Evolutionary conservation across 345 rosid species (phyloP).

Genomic region (Camelina hispida): DNA sequence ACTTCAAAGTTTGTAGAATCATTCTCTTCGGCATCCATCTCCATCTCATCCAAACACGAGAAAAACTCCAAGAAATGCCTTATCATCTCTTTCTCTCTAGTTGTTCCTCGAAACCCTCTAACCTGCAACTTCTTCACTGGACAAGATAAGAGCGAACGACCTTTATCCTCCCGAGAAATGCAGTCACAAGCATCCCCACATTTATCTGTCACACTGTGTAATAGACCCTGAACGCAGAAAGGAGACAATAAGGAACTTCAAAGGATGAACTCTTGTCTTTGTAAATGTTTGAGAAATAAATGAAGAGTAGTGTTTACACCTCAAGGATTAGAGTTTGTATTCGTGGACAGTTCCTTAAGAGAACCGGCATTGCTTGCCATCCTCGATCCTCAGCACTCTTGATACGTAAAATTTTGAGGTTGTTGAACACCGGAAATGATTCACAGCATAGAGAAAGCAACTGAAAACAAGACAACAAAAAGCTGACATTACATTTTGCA

Average conservation of each 20-base stretch:
- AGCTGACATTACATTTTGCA: not conserved
- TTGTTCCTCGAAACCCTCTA: not conserved
- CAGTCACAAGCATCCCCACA: too few species aligned
- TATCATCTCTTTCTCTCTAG: too few species aligned
- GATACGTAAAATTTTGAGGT: too few species aligned
- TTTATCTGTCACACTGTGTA: too few species aligned
- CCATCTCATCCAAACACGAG: slow-evolving; percentile 3
- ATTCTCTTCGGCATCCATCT: not conserved
- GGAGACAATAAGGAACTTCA: not conserved
- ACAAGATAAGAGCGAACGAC: not conserved
- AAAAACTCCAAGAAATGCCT: not conserved
- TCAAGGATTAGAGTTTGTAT: not conserved
- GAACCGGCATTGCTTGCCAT: slow-evolving; percentile 33
- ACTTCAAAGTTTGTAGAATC: not conserved
- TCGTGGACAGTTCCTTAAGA: slow-evolving; percentile 13
- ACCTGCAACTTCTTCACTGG: slow-evolving; percentile 8
- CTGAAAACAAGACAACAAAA: too few species aligned
- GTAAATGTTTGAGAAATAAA: not conserved
- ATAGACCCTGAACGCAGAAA: not conserved
- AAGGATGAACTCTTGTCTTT: too few species aligned
- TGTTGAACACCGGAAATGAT: too few species aligned
- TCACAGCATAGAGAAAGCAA: too few species aligned
- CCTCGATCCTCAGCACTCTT: not conserved
- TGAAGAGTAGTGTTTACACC: not conserved
- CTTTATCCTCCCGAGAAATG: not conserved